Percentiles rank a stretch among this genome's conserved stretches.
These are phyloP conservation scores for Trametes villosa DNA, from an alignment of 768 basidiomycete species.

Conservation along the genomic window DNA sequence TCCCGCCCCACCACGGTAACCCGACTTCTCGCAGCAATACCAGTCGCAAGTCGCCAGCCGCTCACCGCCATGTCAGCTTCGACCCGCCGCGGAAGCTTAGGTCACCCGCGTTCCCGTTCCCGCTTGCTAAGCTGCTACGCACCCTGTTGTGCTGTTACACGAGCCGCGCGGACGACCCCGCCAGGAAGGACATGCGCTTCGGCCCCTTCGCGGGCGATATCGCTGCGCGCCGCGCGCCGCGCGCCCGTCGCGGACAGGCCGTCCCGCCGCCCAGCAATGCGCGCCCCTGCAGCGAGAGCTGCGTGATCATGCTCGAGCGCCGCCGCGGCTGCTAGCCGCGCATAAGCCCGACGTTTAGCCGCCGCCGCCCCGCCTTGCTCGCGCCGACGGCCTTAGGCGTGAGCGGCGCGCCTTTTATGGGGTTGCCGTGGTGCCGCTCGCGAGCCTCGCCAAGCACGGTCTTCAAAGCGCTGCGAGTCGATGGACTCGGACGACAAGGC, in stretches of 20 bases:
- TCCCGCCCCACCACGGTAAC: not conserved
- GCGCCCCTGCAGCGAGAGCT: conserved; percentile 52
- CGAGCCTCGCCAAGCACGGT: conserved; percentile 35
- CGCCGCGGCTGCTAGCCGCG: conserved; percentile 73
- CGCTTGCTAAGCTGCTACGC: conserved; percentile 29
- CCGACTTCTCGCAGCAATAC: not conserved
- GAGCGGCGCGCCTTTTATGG: conserved; percentile 54
- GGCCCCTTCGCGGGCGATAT: conserved; percentile 64
- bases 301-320: conserved; percentile 81
- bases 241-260: conserved; percentile 13
- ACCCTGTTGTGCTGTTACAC: conserved; percentile 28
- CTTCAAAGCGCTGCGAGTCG: conserved; percentile 34
- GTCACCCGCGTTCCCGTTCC: no score
- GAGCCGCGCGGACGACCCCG: conserved; percentile 32
- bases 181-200: conserved; percentile 60
- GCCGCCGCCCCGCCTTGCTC: conserved; percentile 51
- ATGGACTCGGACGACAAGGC: conserved; percentile 37
- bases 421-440: conserved; percentile 45
- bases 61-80: conserved; percentile 65
- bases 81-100: conserved; percentile 47
- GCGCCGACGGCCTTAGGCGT: conserved; percentile 44
- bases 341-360: conserved; percentile 78
- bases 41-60: not conserved
- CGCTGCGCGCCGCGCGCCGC: conserved; percentile 46
- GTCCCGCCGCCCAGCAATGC: conserved; percentile 40